A percentile compares a stretch with the other conserved stretches of the same genome.
Conservation (phyloP, 371 early-diverging fungal species). For the Choanephora cucurbitarum region DNA sequence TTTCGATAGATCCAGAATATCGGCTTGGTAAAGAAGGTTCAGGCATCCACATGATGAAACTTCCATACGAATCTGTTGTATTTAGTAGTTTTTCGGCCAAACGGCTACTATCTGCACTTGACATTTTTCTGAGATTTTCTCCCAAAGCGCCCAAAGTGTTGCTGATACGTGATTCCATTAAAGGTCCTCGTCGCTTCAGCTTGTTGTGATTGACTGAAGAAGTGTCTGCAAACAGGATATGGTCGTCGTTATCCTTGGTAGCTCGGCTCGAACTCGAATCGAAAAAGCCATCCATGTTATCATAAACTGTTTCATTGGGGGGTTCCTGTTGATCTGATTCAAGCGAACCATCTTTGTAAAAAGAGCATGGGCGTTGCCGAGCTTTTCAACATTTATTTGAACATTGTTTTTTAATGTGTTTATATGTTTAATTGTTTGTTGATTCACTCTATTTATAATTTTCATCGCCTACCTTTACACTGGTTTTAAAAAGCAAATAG, state of each 20-base stretch:
- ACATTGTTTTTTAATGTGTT: background rate
- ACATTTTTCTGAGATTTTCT: conserved; percentile 15
- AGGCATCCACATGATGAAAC: conserved; percentile 24
- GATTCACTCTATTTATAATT: background rate
- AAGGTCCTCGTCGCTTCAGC: conserved; percentile 22
- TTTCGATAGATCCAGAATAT: conserved; percentile 34
- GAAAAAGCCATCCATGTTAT: background rate
- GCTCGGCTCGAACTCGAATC: too few species aligned
- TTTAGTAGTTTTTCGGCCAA: conserved; percentile 16
- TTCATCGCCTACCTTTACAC: background rate
- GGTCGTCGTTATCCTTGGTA: background rate
- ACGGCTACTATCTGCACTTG: background rate
- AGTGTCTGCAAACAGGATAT: conserved; percentile 21
- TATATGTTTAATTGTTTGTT: background rate
- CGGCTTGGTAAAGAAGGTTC: conserved; percentile 34
- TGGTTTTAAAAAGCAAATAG: background rate
- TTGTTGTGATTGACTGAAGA: conserved; percentile 18
- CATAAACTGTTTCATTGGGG: background rate
- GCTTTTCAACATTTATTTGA: conserved; percentile 11
- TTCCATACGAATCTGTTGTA: conserved; percentile 18
- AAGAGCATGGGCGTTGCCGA: conserved; percentile 28
- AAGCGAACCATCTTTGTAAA: conserved; percentile 30
- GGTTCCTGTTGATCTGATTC: conserved; percentile 16
- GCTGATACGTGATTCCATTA: conserved; percentile 26
- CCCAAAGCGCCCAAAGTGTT: conserved; percentile 15